These are phyloP conservation scores for Coleophoma crateriformis DNA, from an alignment of 2,329 filamentous ascomycete species.

Conservation along the genomic window DNA sequence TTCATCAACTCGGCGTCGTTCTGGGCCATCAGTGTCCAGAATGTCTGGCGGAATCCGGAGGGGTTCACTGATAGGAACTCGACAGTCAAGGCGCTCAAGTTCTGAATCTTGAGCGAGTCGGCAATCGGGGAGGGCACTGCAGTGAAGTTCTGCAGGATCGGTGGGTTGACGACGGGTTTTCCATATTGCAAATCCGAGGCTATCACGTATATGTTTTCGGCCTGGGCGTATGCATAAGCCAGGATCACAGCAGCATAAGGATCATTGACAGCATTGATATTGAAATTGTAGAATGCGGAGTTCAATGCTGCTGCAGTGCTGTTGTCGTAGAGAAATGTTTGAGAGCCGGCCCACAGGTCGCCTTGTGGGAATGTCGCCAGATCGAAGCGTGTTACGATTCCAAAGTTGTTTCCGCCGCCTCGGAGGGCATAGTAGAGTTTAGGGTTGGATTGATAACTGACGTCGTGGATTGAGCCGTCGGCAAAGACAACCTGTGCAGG, in stretches of 20 bases:
- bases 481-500: conserved; percentile 27
- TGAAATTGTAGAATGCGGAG: conserved; percentile 8
- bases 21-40: conserved; percentile 6
- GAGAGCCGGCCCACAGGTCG: conserved; percentile 3
- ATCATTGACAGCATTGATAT: conserved; percentile 4
- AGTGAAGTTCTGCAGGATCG: conserved; percentile 12
- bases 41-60: conserved; percentile 12
- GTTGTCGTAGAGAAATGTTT: background rate
- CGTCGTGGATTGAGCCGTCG: conserved; percentile 14
- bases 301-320: conserved; percentile 7
- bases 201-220: background rate
- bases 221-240: conserved; percentile 3
- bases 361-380: conserved; percentile 6
- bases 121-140: conserved; percentile 9
- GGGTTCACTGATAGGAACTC: conserved; percentile 16
- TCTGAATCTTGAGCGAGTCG: conserved; percentile 10
- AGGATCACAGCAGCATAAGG: conserved; percentile 6
- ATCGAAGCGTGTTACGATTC: conserved; percentile 40
- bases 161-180: conserved; percentile 2
- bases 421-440: conserved; percentile 48
- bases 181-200: conserved; percentile 1
- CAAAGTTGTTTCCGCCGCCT: conserved; percentile 51
- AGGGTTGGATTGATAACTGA: conserved; percentile 32
- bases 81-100: conserved; percentile 10
- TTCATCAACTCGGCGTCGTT: conserved; percentile 6